Percentiles rank a stretch among this genome's conserved stretches.
These are phyloP conservation scores for Nannochloropsis oceanica DNA, from an alignment of 108 stramenopile species.

Conservation along the genomic window DNA sequence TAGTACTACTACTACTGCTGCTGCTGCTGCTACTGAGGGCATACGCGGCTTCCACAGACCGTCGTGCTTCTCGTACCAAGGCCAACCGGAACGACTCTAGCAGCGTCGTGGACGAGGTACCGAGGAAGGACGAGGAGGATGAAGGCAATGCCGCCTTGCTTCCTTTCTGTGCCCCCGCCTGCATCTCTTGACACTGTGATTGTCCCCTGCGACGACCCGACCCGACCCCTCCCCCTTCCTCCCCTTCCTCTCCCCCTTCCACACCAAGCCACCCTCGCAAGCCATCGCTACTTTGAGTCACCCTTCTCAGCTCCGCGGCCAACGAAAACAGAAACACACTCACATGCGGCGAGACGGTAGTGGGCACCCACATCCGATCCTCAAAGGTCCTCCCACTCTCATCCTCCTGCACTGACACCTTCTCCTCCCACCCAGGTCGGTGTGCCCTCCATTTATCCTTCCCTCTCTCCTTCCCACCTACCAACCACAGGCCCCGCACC, in stretches of 20 bases:
- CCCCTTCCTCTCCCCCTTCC: not conserved
- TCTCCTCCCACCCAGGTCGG: not conserved
- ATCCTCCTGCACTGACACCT: not conserved
- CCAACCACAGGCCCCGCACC: not conserved
- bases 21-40: no score
- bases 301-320: not conserved
- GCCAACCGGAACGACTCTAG: not conserved
- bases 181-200: not conserved
- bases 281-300: not conserved
- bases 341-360: not conserved
- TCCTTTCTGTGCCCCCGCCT: not conserved
- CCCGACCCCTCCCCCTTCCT: not conserved
- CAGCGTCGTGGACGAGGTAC: not conserved
- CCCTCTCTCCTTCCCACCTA: not conserved
- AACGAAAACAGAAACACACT: not conserved
- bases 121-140: not conserved
- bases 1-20: no score
- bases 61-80: not conserved
- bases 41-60: not conserved
- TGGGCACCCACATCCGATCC: not conserved
- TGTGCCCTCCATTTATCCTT: not conserved
- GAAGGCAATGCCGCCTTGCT: not conserved
- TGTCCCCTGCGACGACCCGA: not conserved
- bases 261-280: not conserved
- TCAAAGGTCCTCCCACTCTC: not conserved